Conservation (phyloP, 2,329 filamentous ascomycete species). For the Dothiorella sarmentorum region DNA sequence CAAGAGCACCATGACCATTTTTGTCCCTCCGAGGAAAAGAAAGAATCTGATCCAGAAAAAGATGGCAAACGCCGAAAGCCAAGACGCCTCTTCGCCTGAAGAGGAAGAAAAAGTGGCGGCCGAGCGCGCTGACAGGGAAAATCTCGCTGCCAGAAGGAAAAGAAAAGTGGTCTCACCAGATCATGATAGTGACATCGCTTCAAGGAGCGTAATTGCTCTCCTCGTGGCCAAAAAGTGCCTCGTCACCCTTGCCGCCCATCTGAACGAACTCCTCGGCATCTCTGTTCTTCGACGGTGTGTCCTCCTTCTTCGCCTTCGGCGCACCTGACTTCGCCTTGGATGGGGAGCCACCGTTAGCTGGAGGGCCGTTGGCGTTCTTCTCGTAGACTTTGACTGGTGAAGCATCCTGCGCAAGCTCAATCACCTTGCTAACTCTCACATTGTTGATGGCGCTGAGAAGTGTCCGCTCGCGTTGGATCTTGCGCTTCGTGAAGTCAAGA, state of each 20-base stretch:
- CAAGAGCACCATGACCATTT: not conserved
- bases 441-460: slow-evolving; percentile 79
- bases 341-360: slow-evolving; percentile 19
- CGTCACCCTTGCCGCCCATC: slow-evolving; percentile 82
- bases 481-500: slow-evolving; percentile 80
- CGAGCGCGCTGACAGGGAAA: not conserved
- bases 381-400: slow-evolving; percentile 39
- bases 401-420: slow-evolving; percentile 54
- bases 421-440: slow-evolving; percentile 59
- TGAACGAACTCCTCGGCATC: slow-evolving; percentile 74
- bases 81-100: not conserved
- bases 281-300: slow-evolving; percentile 63
- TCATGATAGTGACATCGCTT: not conserved
- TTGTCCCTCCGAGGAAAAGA: not conserved
- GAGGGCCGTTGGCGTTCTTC: slow-evolving; percentile 30
- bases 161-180: not conserved
- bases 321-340: slow-evolving; percentile 11
- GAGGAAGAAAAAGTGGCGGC: not conserved
- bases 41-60: not conserved
- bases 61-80: not conserved
- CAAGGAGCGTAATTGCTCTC: slow-evolving; percentile 4
- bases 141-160: not conserved
- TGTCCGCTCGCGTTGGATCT: slow-evolving; percentile 77
- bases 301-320: slow-evolving; percentile 48
- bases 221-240: slow-evolving; percentile 69